Evolutionary conservation across 805 yeast species (phyloP).

Genomic region (Lachancea nothofagi): DNA sequence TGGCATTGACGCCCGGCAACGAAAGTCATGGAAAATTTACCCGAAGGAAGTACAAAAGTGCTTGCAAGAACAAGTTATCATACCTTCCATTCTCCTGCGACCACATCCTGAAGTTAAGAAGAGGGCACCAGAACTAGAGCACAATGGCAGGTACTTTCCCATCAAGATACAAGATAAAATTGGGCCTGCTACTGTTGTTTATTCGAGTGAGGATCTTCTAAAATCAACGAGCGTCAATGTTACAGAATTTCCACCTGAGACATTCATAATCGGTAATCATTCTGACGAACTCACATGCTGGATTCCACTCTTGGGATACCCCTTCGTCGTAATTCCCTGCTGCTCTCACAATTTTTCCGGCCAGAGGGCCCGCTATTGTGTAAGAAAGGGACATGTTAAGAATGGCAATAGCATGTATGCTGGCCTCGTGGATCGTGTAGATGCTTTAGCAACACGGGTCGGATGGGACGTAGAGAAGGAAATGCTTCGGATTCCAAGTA

Average conservation of each 20-base stretch:
- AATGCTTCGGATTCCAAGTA: slow-evolving; percentile 87
- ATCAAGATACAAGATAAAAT: slow-evolving; percentile 37
- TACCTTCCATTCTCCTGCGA: slow-evolving; percentile 68
- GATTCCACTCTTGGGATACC: slow-evolving; percentile 83
- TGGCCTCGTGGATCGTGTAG: slow-evolving; percentile 80
- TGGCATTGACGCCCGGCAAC: slow-evolving; percentile 84
- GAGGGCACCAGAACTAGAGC: slow-evolving; percentile 48
- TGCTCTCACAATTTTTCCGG: slow-evolving; percentile 88
- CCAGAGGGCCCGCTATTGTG: slow-evolving; percentile 58
- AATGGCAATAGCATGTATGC: slow-evolving; percentile 62
- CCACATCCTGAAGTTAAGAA: slow-evolving; percentile 60
- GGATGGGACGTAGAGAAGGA: slow-evolving; percentile 89
- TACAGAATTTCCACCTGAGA: slow-evolving; percentile 60
- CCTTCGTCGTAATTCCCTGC: slow-evolving; percentile 90
- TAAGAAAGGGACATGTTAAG: slow-evolving; percentile 29
- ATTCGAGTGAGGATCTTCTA: slow-evolving; percentile 37
- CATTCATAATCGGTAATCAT: slow-evolving; percentile 89
- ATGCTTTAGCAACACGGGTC: slow-evolving; percentile 52
- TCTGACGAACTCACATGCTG: slow-evolving; percentile 94
- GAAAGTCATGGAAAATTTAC: slow-evolving; percentile 82
- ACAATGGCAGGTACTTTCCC: slow-evolving; percentile 51
- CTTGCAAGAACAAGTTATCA: slow-evolving; percentile 69
- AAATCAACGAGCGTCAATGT: slow-evolving; percentile 52
- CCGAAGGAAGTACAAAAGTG: slow-evolving; percentile 56
- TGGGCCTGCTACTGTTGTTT: slow-evolving; percentile 41